phyloP scores from a whole-genome alignment of 495 filamentous ascomycete genomes.

The Rusavskia elegans region DNA sequence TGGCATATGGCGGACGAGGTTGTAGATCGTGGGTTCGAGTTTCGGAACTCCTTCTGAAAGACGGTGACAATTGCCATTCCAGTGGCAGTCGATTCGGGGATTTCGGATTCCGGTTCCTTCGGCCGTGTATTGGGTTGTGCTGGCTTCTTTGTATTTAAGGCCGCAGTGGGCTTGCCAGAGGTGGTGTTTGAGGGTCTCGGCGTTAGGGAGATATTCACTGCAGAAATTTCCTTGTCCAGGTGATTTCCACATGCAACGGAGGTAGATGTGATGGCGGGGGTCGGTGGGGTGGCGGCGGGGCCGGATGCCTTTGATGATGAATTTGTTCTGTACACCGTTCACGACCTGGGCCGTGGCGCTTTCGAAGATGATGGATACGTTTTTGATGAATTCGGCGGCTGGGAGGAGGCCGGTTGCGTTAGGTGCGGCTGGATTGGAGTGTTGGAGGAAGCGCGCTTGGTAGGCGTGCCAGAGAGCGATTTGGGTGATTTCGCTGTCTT shows the following conservation, averaged over 20 bases:
- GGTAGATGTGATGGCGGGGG: constrained; percentile 41
- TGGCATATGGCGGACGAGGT: not conserved
- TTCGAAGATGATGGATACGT: constrained; percentile 66
- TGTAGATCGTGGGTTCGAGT: constrained; percentile 7
- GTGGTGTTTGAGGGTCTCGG: constrained; percentile 54
- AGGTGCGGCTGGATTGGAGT: constrained; percentile 30
- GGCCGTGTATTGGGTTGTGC: too few relatives aligned
- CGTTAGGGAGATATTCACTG: constrained; percentile 42
- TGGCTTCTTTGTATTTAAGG: constrained; percentile 1
- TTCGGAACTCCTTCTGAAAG: constrained; percentile 5
- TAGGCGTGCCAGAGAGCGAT: constrained; percentile 96
- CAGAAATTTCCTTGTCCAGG: constrained; percentile 32
- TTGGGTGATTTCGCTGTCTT: constrained; percentile 76
- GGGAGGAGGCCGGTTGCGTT: constrained; percentile 36
- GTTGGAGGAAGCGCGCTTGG: constrained; percentile 57
- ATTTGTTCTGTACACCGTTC: constrained; percentile 41
- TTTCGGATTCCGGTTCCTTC: not conserved
- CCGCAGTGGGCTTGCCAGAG: constrained; percentile 53
- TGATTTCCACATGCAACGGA: constrained; percentile 39
- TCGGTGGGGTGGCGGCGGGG: constrained; percentile 61
- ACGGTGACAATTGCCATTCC: constrained; percentile 36
- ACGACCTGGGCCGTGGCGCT: constrained; percentile 74
- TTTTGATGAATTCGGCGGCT: constrained; percentile 93
- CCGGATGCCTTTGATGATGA: constrained; percentile 87
- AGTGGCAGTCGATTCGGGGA: constrained; percentile 29